Evolutionary conservation across 345 rosid genomes (phyloP).

Genomic region (Brassica juncea): DNA sequence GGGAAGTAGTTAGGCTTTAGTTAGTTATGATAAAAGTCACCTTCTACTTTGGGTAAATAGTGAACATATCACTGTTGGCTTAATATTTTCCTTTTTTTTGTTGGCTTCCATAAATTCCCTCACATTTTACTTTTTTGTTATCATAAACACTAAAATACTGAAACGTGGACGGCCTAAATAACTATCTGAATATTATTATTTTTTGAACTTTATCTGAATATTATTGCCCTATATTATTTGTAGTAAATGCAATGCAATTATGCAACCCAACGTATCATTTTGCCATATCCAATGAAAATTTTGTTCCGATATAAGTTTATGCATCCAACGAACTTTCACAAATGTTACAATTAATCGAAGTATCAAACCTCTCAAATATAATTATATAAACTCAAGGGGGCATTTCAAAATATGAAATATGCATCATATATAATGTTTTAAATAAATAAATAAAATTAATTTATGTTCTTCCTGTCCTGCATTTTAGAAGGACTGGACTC

Average conservation of each 20-base stretch:
- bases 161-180: conserved; percentile 11
- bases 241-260: background rate
- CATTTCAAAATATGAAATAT: background rate
- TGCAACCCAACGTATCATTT: conserved; percentile 16
- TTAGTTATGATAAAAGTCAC: conserved; percentile 19
- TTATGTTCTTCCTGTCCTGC: background rate
- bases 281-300: background rate
- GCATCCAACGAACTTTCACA: background rate
- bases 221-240: background rate
- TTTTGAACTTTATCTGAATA: background rate
- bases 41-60: conserved; percentile 36
- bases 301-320: background rate
- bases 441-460: background rate
- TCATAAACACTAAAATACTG: background rate
- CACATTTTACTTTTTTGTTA: background rate
- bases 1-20: conserved; percentile 29
- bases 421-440: background rate
- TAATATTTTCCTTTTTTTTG: background rate
- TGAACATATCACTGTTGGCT: conserved; percentile 10
- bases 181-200: background rate
- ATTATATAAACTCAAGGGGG: background rate
- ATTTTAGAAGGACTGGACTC: background rate
- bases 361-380: background rate
- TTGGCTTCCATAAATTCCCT: background rate
- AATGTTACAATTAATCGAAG: background rate